These are phyloP conservation scores for Ogataea glucozyma DNA, from an alignment of 805 yeast species.

Conservation along the genomic window DNA sequence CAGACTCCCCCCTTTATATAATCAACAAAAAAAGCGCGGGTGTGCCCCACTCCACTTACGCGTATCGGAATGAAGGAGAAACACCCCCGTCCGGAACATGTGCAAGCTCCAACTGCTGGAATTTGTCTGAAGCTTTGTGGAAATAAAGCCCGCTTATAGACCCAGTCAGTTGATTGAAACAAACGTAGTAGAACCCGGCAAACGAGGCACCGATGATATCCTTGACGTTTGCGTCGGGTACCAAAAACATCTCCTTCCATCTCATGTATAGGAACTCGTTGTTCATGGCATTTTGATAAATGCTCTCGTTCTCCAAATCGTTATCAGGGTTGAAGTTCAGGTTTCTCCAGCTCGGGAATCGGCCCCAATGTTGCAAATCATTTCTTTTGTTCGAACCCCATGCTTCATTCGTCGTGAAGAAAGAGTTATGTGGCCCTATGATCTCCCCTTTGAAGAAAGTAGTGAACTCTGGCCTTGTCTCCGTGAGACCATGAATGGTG, in stretches of 20 bases:
- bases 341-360: conserved; percentile 41
- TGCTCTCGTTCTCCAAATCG: conserved; percentile 28
- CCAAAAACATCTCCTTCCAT: conserved; percentile 89
- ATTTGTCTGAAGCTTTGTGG: conserved; percentile 75
- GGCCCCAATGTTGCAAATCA: conserved; percentile 67
- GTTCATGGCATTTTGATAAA: conserved; percentile 31
- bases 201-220: conserved; percentile 75
- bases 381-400: conserved; percentile 54
- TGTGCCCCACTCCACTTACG: conserved; percentile 10
- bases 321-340: conserved; percentile 34
- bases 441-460: conserved; percentile 76
- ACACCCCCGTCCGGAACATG: conserved; percentile 53
- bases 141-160: conserved; percentile 78
- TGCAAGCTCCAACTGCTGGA: conserved; percentile 70
- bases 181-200: conserved; percentile 90
- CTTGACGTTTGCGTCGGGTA: conserved; percentile 72
- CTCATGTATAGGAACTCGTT: conserved; percentile 75
- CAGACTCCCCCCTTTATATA: no score
- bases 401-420: conserved; percentile 54
- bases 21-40: not conserved
- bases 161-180: conserved; percentile 77
- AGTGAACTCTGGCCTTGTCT: conserved; percentile 59
- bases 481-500: conserved; percentile 65
- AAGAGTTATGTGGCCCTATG: conserved; percentile 58
- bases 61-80: conserved; percentile 33